phyloP scores from a whole-genome alignment of 768 basidiomycete species.

The Asterophora lycoperdoides region DNA sequence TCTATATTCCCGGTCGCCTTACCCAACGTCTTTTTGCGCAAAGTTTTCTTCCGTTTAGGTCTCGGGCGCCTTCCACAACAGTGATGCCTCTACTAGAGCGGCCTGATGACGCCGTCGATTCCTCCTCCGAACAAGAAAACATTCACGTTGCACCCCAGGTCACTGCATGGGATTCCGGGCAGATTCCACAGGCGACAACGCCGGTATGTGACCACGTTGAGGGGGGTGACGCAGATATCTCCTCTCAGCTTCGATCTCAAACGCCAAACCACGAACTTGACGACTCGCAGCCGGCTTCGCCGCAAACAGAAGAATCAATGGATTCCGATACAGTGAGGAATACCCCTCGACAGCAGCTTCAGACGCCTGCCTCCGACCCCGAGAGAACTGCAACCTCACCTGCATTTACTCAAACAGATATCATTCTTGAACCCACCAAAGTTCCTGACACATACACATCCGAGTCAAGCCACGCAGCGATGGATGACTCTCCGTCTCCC shows the following conservation, averaged over 20 bases:
- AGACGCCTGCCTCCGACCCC: no score
- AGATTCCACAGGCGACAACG: background rate
- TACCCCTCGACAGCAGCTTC: no score
- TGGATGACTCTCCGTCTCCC: slow-evolving; percentile 15
- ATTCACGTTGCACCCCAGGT: background rate
- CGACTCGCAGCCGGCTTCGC: background rate
- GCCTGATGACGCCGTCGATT: background rate
- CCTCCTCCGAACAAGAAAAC: background rate
- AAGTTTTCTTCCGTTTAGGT: slow-evolving; percentile 12
- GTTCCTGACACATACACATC: slow-evolving; percentile 1
- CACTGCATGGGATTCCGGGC: background rate
- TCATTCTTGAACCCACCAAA: background rate
- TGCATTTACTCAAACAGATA: no score
- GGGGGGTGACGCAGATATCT: background rate
- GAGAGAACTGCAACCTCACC: no score
- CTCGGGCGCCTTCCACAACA: background rate
- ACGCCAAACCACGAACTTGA: background rate
- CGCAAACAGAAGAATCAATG: no score
- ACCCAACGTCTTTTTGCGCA: slow-evolving; percentile 15
- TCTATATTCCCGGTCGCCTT: slow-evolving; percentile 6
- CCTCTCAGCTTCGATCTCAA: background rate
- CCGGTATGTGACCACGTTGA: background rate
- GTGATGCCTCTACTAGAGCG: background rate
- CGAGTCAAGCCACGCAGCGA: slow-evolving; percentile 10
- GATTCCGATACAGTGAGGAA: no score